Base-by-base conservation (phyloP, 2,329 filamentous ascomycete species). In the Botrytis pseudocinerea region DNA sequence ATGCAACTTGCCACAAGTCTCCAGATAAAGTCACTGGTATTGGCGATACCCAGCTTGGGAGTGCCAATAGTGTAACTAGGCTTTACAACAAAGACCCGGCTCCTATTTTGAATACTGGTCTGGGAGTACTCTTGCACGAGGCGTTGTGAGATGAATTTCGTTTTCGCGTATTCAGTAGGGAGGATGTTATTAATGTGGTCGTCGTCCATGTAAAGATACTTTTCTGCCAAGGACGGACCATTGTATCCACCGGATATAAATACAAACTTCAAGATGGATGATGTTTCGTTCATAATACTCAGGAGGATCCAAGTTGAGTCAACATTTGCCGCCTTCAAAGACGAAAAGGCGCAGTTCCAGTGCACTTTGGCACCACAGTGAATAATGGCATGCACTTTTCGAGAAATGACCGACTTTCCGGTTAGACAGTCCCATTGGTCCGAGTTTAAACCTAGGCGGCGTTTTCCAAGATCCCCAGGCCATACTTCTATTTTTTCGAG, bases 121-220 rank as follows among this genome's bases (percentile, higher is more conserved):
- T 64, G 28, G 8, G 71, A 61, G 35, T 57, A 73, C 32, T 68
- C 60, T 38, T 69, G 46, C 28, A 93, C 88, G 61, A 97, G 85
- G 57, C 86, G 82, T 77, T 90, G 87, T 4, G 84, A 84, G 42
- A 85, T 91, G 93, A 94, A 97, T 83, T 98, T 97, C 77, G 89
- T 90, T 82, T 97, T 94, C 4, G 93, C 94, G 78, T 97, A 97
- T 18, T 94, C 94, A 0, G 92, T 97, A 54, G 70, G 89, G 89
- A 2, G 97, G 8, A 28, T 35, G 2, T 64, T 16, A 38, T 51
- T 66, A 20, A 57, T 28, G 28, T 59, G 61, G 40, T 25, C 9
- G 20, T 46, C 59, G 28, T 38, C 62, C 70, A 66, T 46, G 59
- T 46, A 88, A 89, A 2, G 97, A 89, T 62, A 89, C 87, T 79